phyloP scores from a whole-genome alignment of 176 grass and related monocot genomes.

The Avena sativa region DNA sequence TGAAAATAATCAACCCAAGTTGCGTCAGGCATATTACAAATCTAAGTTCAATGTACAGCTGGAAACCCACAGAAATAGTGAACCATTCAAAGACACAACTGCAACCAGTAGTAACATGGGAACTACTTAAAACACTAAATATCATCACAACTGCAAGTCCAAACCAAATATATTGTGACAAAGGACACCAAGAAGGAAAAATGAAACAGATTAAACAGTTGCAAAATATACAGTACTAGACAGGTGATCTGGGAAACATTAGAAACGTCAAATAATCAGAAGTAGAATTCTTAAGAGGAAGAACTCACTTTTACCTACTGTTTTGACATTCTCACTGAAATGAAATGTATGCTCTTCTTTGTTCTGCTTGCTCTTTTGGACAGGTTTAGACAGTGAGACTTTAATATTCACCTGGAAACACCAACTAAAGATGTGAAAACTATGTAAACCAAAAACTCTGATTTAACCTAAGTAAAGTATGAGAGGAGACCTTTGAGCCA shows the following conservation, averaged over 20 bases:
- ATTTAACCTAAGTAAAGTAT: constrained; percentile 5
- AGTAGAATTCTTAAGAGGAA: constrained; percentile 9
- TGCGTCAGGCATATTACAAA: neutral
- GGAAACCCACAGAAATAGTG: neutral
- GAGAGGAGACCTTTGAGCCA: constrained; percentile 56
- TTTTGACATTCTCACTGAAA: constrained; percentile 47
- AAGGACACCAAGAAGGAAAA: constrained; percentile 22
- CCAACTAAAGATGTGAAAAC: constrained; percentile 42
- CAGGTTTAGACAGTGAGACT: constrained; percentile 70
- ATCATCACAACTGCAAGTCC: neutral
- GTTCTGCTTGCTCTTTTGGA: constrained; percentile 55
- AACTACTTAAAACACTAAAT: constrained; percentile 1
- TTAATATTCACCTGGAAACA: constrained; percentile 73
- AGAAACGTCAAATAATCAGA: neutral
- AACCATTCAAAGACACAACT: neutral
- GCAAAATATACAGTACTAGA: neutral
- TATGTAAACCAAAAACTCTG: neutral
- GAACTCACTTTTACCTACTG: constrained; percentile 57
- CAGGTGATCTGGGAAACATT: neutral
- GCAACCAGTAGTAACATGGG: neutral
- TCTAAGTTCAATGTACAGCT: neutral
- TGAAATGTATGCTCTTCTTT: constrained; percentile 18
- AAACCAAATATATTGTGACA: constrained; percentile 21
- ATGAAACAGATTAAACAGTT: neutral
- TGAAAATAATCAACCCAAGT: neutral